Conservation (phyloP, 2,329 filamentous ascomycete genomes). For the Pseudocercospora crystallina region DNA sequence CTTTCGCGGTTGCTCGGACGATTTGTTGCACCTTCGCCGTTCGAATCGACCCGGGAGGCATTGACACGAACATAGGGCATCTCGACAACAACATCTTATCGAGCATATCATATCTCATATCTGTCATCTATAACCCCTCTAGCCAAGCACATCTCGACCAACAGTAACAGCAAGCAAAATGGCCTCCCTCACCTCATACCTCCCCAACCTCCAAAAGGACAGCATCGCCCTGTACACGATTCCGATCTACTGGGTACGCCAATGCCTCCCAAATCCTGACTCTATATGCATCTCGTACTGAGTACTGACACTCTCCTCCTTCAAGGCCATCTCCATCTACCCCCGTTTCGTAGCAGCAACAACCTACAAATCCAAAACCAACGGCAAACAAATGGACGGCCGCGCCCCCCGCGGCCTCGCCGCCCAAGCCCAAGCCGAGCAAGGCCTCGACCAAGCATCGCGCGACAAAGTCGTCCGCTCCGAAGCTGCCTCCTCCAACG, state of each 20-base stretch:
- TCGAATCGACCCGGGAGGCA: no score
- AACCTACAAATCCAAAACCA: slow-evolving; percentile 16
- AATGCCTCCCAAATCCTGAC: slow-evolving; percentile 25
- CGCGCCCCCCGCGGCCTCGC: slow-evolving; percentile 33
- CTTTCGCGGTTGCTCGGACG: no score
- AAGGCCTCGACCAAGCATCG: slow-evolving; percentile 34
- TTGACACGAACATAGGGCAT: no score
- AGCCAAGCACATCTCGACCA: no score
- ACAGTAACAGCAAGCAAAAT: not conserved
- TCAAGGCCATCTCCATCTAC: slow-evolving; percentile 28
- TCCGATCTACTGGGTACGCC: slow-evolving; percentile 32
- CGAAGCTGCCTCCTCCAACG: slow-evolving; percentile 40
- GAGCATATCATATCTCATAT: no score
- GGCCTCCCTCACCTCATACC: slow-evolving; percentile 22
- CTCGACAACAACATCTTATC: no score
- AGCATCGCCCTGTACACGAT: slow-evolving; percentile 33
- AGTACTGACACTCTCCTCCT: slow-evolving; percentile 12
- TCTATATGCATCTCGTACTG: slow-evolving; percentile 29
- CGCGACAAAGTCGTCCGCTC: slow-evolving; percentile 37
- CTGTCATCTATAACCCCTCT: no score
- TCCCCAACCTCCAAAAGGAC: slow-evolving; percentile 22
- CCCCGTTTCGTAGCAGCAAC: slow-evolving; percentile 37
- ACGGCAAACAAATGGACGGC: slow-evolving; percentile 27
- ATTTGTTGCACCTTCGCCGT: no score
- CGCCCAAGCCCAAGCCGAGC: slow-evolving; percentile 28